Evolutionary conservation across 257 asterid genomes (phyloP), one percentile per base, ranked within the genome.

Genomic region (Cruciata laevipes): DNA sequence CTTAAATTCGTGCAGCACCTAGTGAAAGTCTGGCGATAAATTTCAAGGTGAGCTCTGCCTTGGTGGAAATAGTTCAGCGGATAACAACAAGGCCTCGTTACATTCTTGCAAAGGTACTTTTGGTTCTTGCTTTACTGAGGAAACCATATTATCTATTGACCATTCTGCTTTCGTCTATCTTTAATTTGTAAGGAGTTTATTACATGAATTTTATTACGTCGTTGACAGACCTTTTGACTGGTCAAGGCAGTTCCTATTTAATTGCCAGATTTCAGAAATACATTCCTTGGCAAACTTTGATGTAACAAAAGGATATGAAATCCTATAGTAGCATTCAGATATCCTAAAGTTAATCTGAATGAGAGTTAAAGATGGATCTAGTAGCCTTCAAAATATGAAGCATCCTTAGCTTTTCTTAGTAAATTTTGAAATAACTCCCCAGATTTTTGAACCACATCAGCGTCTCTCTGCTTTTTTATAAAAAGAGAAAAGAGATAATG

Each of bases 1-100:
- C 72, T 47, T 42, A 33, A 63, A 49, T 69, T 65, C 64, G 66
- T 76, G 78, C 86, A 93, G 99, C 86, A 81, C 87, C 99, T 78
- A 80, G 88, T 18, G 96, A 90, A 77, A 93, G 96, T 77, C 81
- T 93, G 76, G 97, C 84, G 81, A 93, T 93, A 83, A 93, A 93
- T 73, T 77, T 78, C 87, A 93, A 88, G 83, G 96, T 90, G 70
- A 93, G 99, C 83, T 93, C 96, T 68, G 95, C 97, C 52, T 82
- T 93, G 53, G 97, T 93, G 79, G 95, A 90, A 77, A 90, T 93
- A 78, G 96, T 90, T 44, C 87, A 79, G 74, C 78, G 84, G 86
- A 93, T 88, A 84, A 84, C 86, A 74, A 79, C 94, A 72, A 85
- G 82, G 74, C 99, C 99, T 61, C 95, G 96, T 17, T 93, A 85